Conservation (phyloP, 225 moss, liverwort and hornwort species). For the Pseudisothecium myosuroides region DNA sequence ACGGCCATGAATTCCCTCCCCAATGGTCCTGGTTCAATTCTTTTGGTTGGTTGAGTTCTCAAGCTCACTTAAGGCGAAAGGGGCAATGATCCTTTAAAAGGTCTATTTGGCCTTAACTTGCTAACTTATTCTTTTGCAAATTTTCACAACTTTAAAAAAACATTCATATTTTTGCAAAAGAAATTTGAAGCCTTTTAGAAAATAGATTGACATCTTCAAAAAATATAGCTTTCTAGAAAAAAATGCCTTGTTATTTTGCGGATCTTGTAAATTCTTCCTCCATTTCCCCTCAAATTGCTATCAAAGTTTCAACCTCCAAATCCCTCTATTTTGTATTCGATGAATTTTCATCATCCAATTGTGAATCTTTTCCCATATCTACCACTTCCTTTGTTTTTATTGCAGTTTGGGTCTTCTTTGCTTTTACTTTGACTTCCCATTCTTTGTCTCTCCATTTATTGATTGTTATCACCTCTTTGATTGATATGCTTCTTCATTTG, state of each 20-base stretch:
- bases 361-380: background rate
- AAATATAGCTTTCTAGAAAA: background rate
- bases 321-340: background rate
- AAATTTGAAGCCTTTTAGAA: too few relatives aligned
- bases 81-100: too few relatives aligned
- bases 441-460: background rate
- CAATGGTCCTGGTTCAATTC: too few relatives aligned
- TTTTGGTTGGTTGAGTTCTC: fast-evolving
- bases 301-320: too few relatives aligned
- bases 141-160: too few relatives aligned
- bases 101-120: background rate
- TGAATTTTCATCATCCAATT: background rate
- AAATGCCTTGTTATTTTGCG: too few relatives aligned
- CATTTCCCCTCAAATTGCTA: background rate
- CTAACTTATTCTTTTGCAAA: too few relatives aligned
- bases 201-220: too few relatives aligned
- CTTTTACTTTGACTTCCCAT: background rate
- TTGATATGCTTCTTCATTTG: background rate
- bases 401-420: background rate
- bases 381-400: background rate
- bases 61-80: background rate
- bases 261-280: background rate
- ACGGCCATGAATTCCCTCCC: too few relatives aligned
- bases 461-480: fast-evolving
- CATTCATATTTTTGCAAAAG: too few relatives aligned